Evolutionary conservation across 345 rosid species (phyloP), one percentile per base, ranked within the genome.

Genomic region (Aethionema arabicum): DNA sequence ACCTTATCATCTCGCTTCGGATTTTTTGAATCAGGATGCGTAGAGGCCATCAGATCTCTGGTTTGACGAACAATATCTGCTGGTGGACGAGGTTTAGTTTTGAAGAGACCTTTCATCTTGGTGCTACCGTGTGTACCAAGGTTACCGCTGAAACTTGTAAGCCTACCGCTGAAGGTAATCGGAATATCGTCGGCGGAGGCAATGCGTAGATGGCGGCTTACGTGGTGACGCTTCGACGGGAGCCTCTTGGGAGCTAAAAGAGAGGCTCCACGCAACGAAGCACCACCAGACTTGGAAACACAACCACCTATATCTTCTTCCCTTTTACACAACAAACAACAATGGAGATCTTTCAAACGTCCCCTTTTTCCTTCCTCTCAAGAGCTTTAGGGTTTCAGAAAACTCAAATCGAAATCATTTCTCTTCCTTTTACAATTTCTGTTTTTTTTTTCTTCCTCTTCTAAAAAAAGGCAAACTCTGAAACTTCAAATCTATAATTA

Each of bases 211-310:
- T 70, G 74, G 47, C 74, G 63, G 69, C 74, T 53, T 12, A 32
- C 44, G 64, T 69, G 69, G 69, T 57, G 74, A 69, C 63, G 69
- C 65, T 56, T 70, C 38, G 74, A 63, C 69, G 69, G 57, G 65
- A 69, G 74, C 27, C 27, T 21, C 27, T 21, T 21, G 8, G 38
- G 38, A 42, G 74, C 46, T 50, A 32, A 7, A 16, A 52, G 31
- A 37, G 50, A 69, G 63, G 51, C 57, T 54, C 64, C 69, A 47
- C 63, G 41, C 13, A 59, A 69, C 11, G 16, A 0, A 56, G 69
- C 74, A 70, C 69, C 69, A 63, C 74, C 74, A 59, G 50, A 56
- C 50, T 4, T 63, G 74, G 74, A 70, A 69, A 70, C 74, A 70
- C 74, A 70, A 69, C 69, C 74, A 70, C 74, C 74, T 70, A 70